Base-by-base conservation (phyloP, 768 basidiomycete species). In the Pisolithus orientalis region DNA sequence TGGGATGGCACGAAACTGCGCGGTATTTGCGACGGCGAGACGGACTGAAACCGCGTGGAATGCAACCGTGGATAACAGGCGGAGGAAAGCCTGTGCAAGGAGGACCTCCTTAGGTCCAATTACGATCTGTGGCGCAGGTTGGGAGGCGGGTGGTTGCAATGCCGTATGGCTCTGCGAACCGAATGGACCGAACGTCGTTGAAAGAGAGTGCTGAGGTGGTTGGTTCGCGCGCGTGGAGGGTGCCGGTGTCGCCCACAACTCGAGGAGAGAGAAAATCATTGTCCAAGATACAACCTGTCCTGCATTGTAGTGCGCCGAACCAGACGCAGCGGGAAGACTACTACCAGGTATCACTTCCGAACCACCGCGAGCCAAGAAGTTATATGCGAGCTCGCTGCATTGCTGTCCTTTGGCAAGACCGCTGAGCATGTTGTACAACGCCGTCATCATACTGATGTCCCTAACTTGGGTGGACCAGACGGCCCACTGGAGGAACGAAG, bases 401-500 rank as follows among this genome's bases (percentile, higher is more conserved):
- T 86, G 84, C 53, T 86, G 84, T 0, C 93, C 93, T 48, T 87
- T 85, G 2, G 90, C 80, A 27, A 94, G 74, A 21, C 94, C 90
- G 7, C 80, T 75, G 29, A 96, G 72, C 94, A 94, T 94, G 59
- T 94, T 89, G 63, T 91, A 93, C 48, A 93, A 68, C 0, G 90
- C 88, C 58, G 83, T 84, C 39, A 85, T 75, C 81, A 91, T 84
- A 1, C 80, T 79, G 6, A 79, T 62, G 54, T 91, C 88, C 53
- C 85, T 80, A 5, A 79, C 74, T 51, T 90, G 83, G 1, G 89
- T 88, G 1, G 87, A 87, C 87, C 87, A 88, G 8, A 90, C 82
- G 0, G 90, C 90, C 93, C 92, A 95, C 53, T 91, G 88, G 45
- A 95, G 70, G 65, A 95, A 94, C 1, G 83, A 77, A 1, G 83